Conservation (phyloP, 192 early-diverging fungal species). For the Lobosporangium transversale region DNA sequence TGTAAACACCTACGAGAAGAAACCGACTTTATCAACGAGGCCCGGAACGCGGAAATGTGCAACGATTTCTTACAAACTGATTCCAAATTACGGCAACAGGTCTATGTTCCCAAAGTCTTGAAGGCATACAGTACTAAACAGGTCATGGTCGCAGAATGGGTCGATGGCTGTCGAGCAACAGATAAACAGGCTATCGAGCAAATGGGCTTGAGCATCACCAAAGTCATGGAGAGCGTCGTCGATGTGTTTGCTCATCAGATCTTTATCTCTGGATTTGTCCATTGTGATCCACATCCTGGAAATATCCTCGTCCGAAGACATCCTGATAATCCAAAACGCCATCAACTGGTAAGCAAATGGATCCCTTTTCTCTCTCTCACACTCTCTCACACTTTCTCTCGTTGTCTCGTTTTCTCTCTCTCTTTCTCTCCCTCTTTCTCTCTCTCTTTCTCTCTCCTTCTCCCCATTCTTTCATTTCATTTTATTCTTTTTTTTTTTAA, state of each 20-base stretch:
- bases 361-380: neutral
- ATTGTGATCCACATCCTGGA: constrained; percentile 88
- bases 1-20: constrained; percentile 80
- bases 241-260: constrained; percentile 89
- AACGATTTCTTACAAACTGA: constrained; percentile 62
- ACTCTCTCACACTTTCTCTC: neutral
- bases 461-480: too few species aligned
- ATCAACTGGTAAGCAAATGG: constrained; percentile 49
- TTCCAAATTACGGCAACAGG: constrained; percentile 54
- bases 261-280: constrained; percentile 87
- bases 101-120: constrained; percentile 83
- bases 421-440: too few species aligned
- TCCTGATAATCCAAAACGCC: constrained; percentile 57
- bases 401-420: too few species aligned
- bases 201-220: constrained; percentile 30
- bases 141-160: constrained; percentile 91
- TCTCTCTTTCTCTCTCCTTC: neutral
- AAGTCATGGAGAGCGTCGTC: constrained; percentile 78
- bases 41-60: constrained; percentile 77
- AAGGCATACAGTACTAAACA: constrained; percentile 74
- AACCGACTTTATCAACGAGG: constrained; percentile 92
- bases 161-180: constrained; percentile 80
- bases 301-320: constrained; percentile 84
- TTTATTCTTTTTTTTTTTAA: neutral
- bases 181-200: constrained; percentile 62